Evolutionary conservation across 1,284 basidiomycete genomes (phyloP).

Genomic region (Tylopilus sp.): DNA sequence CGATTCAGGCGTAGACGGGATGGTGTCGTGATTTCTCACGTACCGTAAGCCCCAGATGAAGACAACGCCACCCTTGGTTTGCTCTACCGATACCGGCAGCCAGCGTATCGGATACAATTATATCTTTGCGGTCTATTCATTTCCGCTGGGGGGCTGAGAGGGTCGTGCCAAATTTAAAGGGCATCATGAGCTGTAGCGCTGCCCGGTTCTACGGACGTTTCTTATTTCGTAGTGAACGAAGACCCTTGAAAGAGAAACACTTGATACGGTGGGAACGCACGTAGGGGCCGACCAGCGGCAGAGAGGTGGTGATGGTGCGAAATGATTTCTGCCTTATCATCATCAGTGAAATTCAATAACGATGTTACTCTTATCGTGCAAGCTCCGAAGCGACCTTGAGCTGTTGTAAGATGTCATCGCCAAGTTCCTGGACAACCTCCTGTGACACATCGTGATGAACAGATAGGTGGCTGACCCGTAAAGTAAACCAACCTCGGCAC

Average conservation of each 20-base stretch:
- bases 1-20: background rate
- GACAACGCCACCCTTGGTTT: background rate
- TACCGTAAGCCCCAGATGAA: conserved; percentile 1
- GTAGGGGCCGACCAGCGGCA: conserved; percentile 1
- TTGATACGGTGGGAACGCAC: conserved; percentile 25
- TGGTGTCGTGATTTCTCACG: background rate
- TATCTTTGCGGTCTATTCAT: conserved; percentile 11
- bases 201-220: conserved; percentile 3
- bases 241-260: conserved; percentile 8
- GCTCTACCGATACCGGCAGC: background rate
- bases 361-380: conserved; percentile 16
- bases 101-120: conserved; percentile 1
- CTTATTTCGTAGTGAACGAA: conserved; percentile 6
- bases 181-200: conserved; percentile 8
- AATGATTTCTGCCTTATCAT: conserved; percentile 12
- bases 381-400: conserved; percentile 32
- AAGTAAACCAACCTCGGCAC: conserved; percentile 50
- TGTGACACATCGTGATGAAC: conserved; percentile 24
- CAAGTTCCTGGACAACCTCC: conserved; percentile 51
- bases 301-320: conserved; percentile 2
- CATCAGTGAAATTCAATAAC: conserved; percentile 26
- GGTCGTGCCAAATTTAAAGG: conserved; percentile 11
- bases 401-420: conserved; percentile 39
- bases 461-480: background rate
- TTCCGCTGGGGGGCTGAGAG: conserved; percentile 14